Evolutionary conservation across 176 grass and related monocot species (phyloP), one percentile per base, ranked within the genome.

Genomic region (Cenchrus purpureus): DNA sequence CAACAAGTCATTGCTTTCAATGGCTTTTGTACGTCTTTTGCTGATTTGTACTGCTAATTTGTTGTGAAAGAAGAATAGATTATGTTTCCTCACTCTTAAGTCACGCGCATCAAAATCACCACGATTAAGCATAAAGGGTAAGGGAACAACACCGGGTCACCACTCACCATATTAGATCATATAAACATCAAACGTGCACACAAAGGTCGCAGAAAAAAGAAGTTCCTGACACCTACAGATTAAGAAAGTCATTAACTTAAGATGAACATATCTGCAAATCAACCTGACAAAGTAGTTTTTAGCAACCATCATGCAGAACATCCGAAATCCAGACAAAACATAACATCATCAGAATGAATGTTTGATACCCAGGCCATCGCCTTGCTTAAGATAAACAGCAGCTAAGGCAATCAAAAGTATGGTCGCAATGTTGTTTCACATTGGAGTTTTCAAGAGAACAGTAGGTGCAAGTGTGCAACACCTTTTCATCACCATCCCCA

Each of bases 401-500:
- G 79, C 31, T 16, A 87, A 87, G 65, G 65, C 65, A 37, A 37
- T 40, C 6, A 6, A 82, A 82, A 56, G 79, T 87, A 71, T 17
- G 16, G 56, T 65, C 19, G 17, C 45, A 72, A 10, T 17, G 77
- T 63, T 77, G 63, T 76, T 89, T 54, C 77, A 76, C 70, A 81
- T 40, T 22, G 63, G 28, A 61, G 34, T 81, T 42, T 40, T 12
- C 17, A 37, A 15, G 11, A 71, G 11, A 46, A n/a, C 22, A 40
- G 22, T 83, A 71, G 31, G 29, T 62, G 20, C 25, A 25, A 25
- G 25, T 25, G 25, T 25, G 25, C 32, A 37, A 83, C 34, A 82
- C 59, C 50, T 85, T 88, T 55, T 81, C 32, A 67, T 76, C 72
- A 59, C 64, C 54, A 58, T 85, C 85, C 78, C 82, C 78, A 81